These are phyloP conservation scores for Detonula confervacea DNA, from an alignment of 352 stramenopile species.

Conservation along the genomic window DNA sequence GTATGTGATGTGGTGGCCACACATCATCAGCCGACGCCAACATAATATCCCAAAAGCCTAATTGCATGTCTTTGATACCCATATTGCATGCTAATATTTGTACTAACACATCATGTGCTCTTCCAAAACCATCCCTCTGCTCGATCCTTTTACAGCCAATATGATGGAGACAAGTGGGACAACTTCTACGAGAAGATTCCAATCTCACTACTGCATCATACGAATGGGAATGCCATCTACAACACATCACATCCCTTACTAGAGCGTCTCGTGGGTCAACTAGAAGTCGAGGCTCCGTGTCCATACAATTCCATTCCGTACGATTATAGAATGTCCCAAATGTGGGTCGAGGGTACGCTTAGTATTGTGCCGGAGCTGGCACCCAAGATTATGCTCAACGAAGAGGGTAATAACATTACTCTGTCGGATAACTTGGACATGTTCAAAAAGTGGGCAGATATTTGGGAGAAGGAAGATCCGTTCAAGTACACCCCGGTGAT, in stretches of 20 bases:
- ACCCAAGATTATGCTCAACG: slow-evolving; percentile 70
- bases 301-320: slow-evolving; percentile 75
- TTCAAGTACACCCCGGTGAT: slow-evolving; percentile 70
- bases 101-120: not conserved
- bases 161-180: slow-evolving; percentile 78
- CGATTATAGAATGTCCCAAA: slow-evolving; percentile 75
- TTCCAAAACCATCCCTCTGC: not conserved
- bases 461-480: slow-evolving; percentile 50
- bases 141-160: slow-evolving; percentile 42
- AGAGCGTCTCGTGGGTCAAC: slow-evolving; percentile 58
- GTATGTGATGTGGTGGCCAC: no score
- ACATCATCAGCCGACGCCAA: no score
- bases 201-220: slow-evolving; percentile 68
- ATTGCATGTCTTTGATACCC: no score
- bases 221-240: slow-evolving; percentile 80
- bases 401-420: slow-evolving; percentile 66
- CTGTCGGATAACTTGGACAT: slow-evolving; percentile 59
- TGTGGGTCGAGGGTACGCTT: slow-evolving; percentile 67
- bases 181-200: slow-evolving; percentile 73
- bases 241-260: slow-evolving; percentile 71
- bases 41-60: no score
- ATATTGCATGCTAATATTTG: no score
- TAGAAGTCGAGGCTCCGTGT: slow-evolving; percentile 71
- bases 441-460: slow-evolving; percentile 59
- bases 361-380: slow-evolving; percentile 62